A percentile compares a stretch with the other conserved stretches of the same genome.
These are phyloP conservation scores for Ramularia endophylla DNA, from an alignment of 2,329 filamentous ascomycete species.

Conservation along the genomic window DNA sequence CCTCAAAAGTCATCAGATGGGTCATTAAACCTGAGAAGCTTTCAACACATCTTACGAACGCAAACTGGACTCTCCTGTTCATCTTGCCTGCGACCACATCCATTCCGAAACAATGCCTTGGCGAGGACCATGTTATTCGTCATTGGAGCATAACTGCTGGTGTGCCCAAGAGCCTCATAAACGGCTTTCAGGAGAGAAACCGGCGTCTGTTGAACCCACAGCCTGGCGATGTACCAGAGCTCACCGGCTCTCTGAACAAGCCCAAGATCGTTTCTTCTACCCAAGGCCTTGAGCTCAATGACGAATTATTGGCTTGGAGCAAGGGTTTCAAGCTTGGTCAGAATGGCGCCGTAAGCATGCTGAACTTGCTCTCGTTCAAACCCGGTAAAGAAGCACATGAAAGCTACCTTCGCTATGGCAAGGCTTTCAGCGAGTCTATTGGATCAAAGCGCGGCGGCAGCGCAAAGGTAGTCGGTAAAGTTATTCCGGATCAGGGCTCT, in stretches of 20 bases:
- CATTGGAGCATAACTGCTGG: constrained; percentile 35
- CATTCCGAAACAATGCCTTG: constrained; percentile 19
- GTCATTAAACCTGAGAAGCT: constrained; percentile 43
- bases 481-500: constrained; percentile 36
- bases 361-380: constrained; percentile 57
- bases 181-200: constrained; percentile 35
- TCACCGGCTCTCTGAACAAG: constrained; percentile 30
- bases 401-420: constrained; percentile 53
- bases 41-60: constrained; percentile 39
- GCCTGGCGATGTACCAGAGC: constrained; percentile 27
- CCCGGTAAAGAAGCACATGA: constrained; percentile 42
- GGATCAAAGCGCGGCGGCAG: constrained; percentile 49
- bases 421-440: constrained; percentile 45
- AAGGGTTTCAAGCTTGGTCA: constrained; percentile 29
- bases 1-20: constrained; percentile 43
- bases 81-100: constrained; percentile 33
- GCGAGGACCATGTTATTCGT: constrained; percentile 21
- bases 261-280: constrained; percentile 31
- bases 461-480: constrained; percentile 58
- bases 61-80: constrained; percentile 45
- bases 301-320: constrained; percentile 49
- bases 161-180: constrained; percentile 39
- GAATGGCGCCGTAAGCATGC: constrained; percentile 52
- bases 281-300: constrained; percentile 51
- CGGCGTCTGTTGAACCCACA: constrained; percentile 34